phyloP scores from a whole-genome alignment of 2,329 filamentous ascomycete species.

The Trichoderma endophyticum region DNA sequence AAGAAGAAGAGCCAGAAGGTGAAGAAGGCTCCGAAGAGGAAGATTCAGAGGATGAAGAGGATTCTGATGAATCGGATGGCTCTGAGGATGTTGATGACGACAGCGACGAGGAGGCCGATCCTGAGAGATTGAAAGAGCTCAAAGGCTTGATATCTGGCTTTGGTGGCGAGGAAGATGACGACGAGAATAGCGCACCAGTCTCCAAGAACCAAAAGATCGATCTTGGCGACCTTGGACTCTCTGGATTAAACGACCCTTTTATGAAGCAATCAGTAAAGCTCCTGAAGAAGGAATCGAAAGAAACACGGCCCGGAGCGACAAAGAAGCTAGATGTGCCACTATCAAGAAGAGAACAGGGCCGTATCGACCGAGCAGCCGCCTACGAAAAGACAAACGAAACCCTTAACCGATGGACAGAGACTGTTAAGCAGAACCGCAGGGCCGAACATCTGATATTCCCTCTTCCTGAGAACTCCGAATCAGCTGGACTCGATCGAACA shows the following conservation, averaged over 20 bases:
- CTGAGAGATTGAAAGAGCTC: constrained; percentile 60
- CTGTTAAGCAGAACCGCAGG: constrained; percentile 87
- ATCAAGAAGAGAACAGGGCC: constrained; percentile 81
- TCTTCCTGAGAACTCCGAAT: constrained; percentile 67
- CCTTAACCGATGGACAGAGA: constrained; percentile 86
- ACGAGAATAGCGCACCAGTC: constrained; percentile 38
- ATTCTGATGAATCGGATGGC: constrained; percentile 36
- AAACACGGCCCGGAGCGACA: constrained; percentile 42
- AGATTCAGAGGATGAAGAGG: constrained; percentile 46
- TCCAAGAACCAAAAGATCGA: constrained; percentile 66
- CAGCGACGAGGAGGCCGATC: constrained; percentile 48
- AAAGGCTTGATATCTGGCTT: constrained; percentile 69
- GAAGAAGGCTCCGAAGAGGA: constrained; percentile 43
- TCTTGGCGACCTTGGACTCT: constrained; percentile 69
- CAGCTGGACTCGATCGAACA: constrained; percentile 56
- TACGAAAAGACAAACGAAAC: constrained; percentile 91
- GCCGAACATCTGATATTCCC: constrained; percentile 91
- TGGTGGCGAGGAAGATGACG: constrained; percentile 59
- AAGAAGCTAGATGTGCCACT: constrained; percentile 80
- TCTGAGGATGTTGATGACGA: constrained; percentile 45
- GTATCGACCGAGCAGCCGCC: constrained; percentile 74
- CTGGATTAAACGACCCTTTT: constrained; percentile 67
- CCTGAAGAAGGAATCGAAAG: constrained; percentile 61
- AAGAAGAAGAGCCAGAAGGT: constrained; percentile 48
- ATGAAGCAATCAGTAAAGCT: constrained; percentile 78